Conservation (phyloP, 495 filamentous ascomycete species). For the Penicillium soppii region DNA sequence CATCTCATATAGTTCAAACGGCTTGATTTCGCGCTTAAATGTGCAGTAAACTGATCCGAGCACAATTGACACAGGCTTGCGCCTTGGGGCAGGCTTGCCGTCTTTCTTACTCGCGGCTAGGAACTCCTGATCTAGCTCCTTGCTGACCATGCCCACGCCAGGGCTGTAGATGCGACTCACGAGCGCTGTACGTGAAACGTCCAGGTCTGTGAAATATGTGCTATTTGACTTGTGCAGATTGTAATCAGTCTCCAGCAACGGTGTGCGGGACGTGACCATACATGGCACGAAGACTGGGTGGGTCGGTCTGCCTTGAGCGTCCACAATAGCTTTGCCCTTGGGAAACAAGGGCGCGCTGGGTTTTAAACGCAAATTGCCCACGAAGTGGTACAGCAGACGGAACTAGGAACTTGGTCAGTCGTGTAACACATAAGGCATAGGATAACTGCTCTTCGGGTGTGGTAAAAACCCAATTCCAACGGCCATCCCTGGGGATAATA, state of each 20-base stretch:
- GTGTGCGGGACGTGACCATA: constrained; percentile 52
- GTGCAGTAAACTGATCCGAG: constrained; percentile 65
- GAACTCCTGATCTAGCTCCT: constrained; percentile 43
- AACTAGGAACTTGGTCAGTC: constrained; percentile 32
- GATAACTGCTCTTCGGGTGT: background rate
- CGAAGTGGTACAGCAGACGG: constrained; percentile 50
- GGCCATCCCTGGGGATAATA: background rate
- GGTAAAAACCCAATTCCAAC: background rate
- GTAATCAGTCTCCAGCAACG: constrained; percentile 62
- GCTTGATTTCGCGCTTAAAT: constrained; percentile 68
- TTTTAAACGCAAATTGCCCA: constrained; percentile 50
- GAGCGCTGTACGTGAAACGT: constrained; percentile 64
- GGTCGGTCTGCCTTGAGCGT: constrained; percentile 33
- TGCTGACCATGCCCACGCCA: constrained; percentile 52
- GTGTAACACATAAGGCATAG: background rate
- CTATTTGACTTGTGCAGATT: constrained; percentile 73
- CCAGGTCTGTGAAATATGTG: constrained; percentile 74
- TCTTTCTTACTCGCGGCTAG: constrained; percentile 33
- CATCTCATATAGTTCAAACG: constrained; percentile 64
- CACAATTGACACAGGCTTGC: constrained; percentile 48
- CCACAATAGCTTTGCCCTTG: constrained; percentile 28
- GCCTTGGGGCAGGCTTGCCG: constrained; percentile 42
- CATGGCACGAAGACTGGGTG: constrained; percentile 56
- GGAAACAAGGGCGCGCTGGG: constrained; percentile 37
- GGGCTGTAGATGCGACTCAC: constrained; percentile 58